A percentile compares a stretch with the other conserved stretches of the same genome.
phyloP scores from a whole-genome alignment of 768 basidiomycete genomes.

The Atractiella rhizophila region DNA sequence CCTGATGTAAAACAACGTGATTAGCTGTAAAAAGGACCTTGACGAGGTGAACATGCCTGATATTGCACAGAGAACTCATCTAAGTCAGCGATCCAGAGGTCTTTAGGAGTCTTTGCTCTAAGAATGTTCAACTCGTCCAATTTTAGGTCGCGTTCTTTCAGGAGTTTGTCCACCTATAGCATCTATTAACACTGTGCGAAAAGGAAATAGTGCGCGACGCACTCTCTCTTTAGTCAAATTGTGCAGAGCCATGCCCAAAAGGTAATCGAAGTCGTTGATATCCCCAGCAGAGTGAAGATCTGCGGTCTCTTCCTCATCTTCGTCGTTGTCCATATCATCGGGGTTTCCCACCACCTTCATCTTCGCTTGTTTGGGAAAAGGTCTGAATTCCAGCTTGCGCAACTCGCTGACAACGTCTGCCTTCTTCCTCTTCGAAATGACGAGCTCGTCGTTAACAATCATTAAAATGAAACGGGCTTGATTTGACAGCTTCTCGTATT shows the following conservation, averaged over 20 bases:
- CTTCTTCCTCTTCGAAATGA: slow-evolving; percentile 69
- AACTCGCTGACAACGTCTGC: slow-evolving; percentile 60
- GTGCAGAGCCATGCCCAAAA: slow-evolving; percentile 83
- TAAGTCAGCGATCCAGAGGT: slow-evolving; percentile 74
- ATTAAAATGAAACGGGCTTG: slow-evolving; percentile 92
- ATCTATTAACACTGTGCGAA: not conserved
- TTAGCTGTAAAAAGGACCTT: not conserved
- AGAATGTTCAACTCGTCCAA: slow-evolving; percentile 53
- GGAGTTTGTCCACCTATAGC: slow-evolving; percentile 53
- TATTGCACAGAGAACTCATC: slow-evolving; percentile 59
- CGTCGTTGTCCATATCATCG: slow-evolving; percentile 32
- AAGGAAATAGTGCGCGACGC: not conserved
- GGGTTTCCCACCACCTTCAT: slow-evolving; percentile 42
- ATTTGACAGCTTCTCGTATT: slow-evolving; percentile 64
- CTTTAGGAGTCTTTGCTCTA: slow-evolving; percentile 48
- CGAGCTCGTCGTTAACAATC: slow-evolving; percentile 64
- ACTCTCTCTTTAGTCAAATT: slow-evolving; percentile 86
- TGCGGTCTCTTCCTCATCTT: slow-evolving; percentile 32
- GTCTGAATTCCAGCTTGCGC: slow-evolving; percentile 57
- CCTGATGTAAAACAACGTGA: not conserved
- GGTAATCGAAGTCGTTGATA: slow-evolving; percentile 60
- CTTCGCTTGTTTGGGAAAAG: slow-evolving; percentile 57
- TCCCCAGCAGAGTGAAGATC: slow-evolving; percentile 25
- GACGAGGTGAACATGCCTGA: slow-evolving; percentile 36
- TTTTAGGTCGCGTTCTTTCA: slow-evolving; percentile 52